phyloP scores from a whole-genome alignment of 495 filamentous ascomycete species.

The Corynascus novoguineensis region DNA sequence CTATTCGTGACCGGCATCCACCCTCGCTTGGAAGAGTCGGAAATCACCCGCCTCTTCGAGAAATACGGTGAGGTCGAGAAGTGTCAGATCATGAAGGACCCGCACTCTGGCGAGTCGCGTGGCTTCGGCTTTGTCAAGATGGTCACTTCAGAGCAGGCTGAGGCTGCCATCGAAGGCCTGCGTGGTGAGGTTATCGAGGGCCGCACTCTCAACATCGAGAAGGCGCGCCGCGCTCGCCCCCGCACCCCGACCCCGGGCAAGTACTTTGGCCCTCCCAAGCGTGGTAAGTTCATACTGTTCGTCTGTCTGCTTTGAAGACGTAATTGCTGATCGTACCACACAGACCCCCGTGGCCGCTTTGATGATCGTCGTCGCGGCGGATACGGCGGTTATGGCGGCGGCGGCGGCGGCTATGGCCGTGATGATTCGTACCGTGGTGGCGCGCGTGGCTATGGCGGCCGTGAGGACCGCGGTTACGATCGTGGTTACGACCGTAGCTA shows the following conservation, averaged over 20 bases:
- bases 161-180: conserved; percentile 92
- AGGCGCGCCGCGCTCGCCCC: conserved; percentile 88
- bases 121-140: conserved; percentile 99
- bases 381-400: conserved; percentile 25
- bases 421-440: conserved; percentile 42
- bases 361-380: conserved; percentile 30
- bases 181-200: conserved; percentile 95
- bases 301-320: not conserved
- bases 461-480: conserved; percentile 45
- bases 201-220: conserved; percentile 96
- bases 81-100: conserved; percentile 99
- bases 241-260: conserved; percentile 97
- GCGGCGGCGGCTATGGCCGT: conserved; percentile 29
- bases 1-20: conserved; percentile 99
- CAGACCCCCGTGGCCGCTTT: conserved; percentile 12
- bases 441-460: conserved; percentile 41
- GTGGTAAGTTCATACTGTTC: conserved; percentile 57
- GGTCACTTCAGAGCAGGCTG: conserved; percentile 85
- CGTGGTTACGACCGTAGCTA: conserved; percentile 44
- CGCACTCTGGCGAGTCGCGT: conserved; percentile 95
- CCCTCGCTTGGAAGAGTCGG: conserved; percentile 82
- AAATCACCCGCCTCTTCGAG: conserved; percentile 91
- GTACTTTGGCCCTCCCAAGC: conserved; percentile 97
- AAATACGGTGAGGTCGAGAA: conserved; percentile 98
- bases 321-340: conserved; percentile 11